These are phyloP conservation scores for Bombardia bombarda DNA, from an alignment of 495 filamentous ascomycete species.

Conservation along the genomic window DNA sequence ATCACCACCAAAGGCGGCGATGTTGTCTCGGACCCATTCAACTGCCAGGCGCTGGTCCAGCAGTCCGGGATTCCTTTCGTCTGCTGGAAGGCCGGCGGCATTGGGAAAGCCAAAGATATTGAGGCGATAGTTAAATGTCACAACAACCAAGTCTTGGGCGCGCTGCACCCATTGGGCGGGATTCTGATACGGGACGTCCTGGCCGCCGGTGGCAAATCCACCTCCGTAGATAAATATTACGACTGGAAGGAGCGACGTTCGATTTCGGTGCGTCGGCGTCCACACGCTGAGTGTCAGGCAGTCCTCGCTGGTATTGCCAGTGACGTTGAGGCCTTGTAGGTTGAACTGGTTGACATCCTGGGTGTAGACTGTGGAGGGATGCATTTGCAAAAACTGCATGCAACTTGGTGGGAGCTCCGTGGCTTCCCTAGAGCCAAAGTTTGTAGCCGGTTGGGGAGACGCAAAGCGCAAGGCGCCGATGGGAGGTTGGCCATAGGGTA, in stretches of 20 bases:
- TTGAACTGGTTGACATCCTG: slow-evolving; percentile 17
- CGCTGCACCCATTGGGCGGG: slow-evolving; percentile 34
- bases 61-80: slow-evolving; percentile 49
- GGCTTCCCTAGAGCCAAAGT: slow-evolving; percentile 9
- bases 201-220: slow-evolving; percentile 17
- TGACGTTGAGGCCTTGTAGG: slow-evolving; percentile 12
- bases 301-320: slow-evolving; percentile 35
- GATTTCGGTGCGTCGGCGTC: slow-evolving; percentile 16
- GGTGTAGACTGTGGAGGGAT: slow-evolving; percentile 11
- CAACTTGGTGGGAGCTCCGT: slow-evolving; percentile 12
- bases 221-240: slow-evolving; percentile 27
- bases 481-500: slow-evolving; percentile 48
- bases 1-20: slow-evolving; percentile 54
- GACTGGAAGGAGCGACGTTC: slow-evolving; percentile 15
- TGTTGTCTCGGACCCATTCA: slow-evolving; percentile 50
- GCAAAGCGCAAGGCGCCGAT: slow-evolving; percentile 39
- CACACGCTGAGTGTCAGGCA: slow-evolving; percentile 52
- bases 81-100: slow-evolving; percentile 18
- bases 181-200: slow-evolving; percentile 16
- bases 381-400: slow-evolving; percentile 12
- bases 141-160: slow-evolving; percentile 48
- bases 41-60: slow-evolving; percentile 57
- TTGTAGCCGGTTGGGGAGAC: slow-evolving; percentile 11
- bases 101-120: slow-evolving; percentile 58
- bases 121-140: slow-evolving; percentile 57